Base-by-base conservation (phyloP, 2,329 filamentous ascomycete species). In the Phialophora chinensis region DNA sequence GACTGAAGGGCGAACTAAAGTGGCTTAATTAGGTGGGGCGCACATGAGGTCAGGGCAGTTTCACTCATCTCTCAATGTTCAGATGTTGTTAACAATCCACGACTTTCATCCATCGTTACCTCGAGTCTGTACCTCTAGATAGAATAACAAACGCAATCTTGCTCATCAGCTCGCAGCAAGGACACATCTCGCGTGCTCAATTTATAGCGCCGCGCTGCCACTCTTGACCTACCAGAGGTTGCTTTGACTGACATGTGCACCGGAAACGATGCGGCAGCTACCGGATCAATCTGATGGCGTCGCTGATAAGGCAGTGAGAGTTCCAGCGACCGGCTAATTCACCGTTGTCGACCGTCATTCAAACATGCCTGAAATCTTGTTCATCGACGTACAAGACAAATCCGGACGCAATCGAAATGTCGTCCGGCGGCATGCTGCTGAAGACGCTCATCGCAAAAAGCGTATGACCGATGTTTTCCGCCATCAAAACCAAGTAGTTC, bases 311-410 rank as follows among this genome's bases (percentile, higher is more conserved):
- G 17, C 8, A 20, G 4, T 49, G 17, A 20, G 44, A 23, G 10
- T 20, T 23, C 44, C 10, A 49, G 17, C 44, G 17, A 49, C 17
- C 44, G 10, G n/a, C 2, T n/a, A 49, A 11, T 20, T 31, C n/a
- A 12, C 33, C 11, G 11, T 35, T 33, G 31, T 20, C 23, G 2
- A 38, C 17, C 38, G 31, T 25, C 35, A 38, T 31, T 11, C 20
- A 17, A 63, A 14, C n/a, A 67, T 67, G 65, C 20, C 65, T 25
- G 20, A 61, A 12, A 33, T 67, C 27, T n/a, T 67, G 10, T 67
- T 67, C 52, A 65, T 67, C 52, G 52, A 67, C n/a, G 61, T 62
- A 7, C 61, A 58, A 35, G 65, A 67, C 44, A 17, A 52, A 20
- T 65, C 65, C 3, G 56, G 38, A 12, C 49, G 20, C n/a, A 67